Evolutionary conservation across 768 basidiomycete genomes (phyloP), one percentile per base, ranked within the genome.

Genomic region (Naganishia kalamii): DNA sequence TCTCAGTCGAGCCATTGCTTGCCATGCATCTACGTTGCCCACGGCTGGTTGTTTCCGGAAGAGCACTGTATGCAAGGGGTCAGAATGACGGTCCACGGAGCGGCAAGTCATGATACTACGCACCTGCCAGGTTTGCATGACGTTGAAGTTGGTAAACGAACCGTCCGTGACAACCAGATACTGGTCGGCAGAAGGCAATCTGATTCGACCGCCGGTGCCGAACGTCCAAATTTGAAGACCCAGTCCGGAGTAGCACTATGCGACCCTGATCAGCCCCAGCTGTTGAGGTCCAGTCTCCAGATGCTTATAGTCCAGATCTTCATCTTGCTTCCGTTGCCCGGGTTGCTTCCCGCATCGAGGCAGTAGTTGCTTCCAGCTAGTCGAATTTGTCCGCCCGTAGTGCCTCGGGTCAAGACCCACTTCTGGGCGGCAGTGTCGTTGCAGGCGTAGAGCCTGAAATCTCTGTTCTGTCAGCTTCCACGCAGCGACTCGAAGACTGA

Each of bases 311-410:
- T 68, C 70, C 70, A 72, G 57, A 74, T 69, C 66, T 71, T 74
- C 59, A 66, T 61, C 62, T 70, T 51, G 33, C 57, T 65, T 11
- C 72, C 72, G 52, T 68, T 67, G 7, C 62, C 48, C 25, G 72
- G 71, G 35, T 35, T 62, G 3, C 49, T 49, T 23, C 72, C 71
- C 7, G 71, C 67, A 57, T 75, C 72, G 13, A 73, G 62, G 54
- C 72, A 75, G 63, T 62, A 72, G 65, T 71, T 68, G 25, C 68
- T 71, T 4, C 69, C 68, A 6, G 69, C 66, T 23, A 73, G 59
- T 41, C 67, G 43, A 57, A 74, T 67, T 35, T 70, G 54, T 41
- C 72, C 67, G 29, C 64, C 27, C 25, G 69, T 68, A 3, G 64
- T 57, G 23, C 69, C 69, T 46, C 60, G 46, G 15, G 47, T 54